phyloP scores from a whole-genome alignment of 345 rosid species.

The Pugionium cornutum region DNA sequence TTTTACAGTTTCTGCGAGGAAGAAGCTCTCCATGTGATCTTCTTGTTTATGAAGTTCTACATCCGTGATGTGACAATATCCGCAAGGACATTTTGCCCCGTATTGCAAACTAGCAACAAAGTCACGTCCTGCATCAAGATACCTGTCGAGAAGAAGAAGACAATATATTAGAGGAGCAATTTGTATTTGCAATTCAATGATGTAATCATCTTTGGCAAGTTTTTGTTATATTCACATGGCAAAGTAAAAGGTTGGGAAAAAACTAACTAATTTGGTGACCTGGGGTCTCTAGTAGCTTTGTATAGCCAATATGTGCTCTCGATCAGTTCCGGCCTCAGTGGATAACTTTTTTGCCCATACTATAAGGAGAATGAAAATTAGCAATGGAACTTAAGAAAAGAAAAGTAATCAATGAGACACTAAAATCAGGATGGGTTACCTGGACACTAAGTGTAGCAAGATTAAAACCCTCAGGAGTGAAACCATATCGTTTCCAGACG shows the following conservation, averaged over 20 bases:
- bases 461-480: conserved; percentile 96
- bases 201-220: too few species aligned
- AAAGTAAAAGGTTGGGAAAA: not conserved
- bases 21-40: conserved; percentile 99
- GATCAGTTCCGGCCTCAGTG: conserved; percentile 91
- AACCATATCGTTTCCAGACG: conserved; percentile 93
- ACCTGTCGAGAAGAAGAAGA: conserved; percentile 46
- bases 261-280: conserved; percentile 45
- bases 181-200: not conserved
- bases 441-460: conserved; percentile 70
- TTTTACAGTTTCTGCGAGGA: conserved; percentile 94
- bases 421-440: conserved; percentile 28
- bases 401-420: not conserved
- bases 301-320: conserved; percentile 99
- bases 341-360: conserved; percentile 96
- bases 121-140: conserved; percentile 92
- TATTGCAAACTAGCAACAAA: conserved; percentile 94
- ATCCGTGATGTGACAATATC: conserved; percentile 92
- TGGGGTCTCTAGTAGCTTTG: conserved; percentile 93
- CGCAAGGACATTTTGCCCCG: conserved; percentile 94
- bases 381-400: not conserved
- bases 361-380: conserved; percentile 39
- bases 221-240: not conserved
- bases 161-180: not conserved
- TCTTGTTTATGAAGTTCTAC: conserved; percentile 85